Conservation (phyloP, 352 stramenopile genomes). For the Phytophthora aleatoria region DNA sequence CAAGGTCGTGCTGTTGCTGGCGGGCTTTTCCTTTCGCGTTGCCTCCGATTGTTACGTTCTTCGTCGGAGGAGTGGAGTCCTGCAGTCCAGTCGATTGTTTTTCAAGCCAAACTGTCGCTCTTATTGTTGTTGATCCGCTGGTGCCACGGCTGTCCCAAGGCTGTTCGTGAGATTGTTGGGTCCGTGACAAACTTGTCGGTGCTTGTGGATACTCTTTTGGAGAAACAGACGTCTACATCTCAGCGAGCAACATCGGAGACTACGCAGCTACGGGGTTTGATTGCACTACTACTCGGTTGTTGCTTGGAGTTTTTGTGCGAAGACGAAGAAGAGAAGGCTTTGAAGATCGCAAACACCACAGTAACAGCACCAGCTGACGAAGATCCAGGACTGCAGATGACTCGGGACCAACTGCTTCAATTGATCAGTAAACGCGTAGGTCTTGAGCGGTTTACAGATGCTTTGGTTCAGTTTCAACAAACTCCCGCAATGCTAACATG, state of each 20-base stretch:
- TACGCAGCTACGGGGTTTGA: conserved; percentile 47
- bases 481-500: conserved; percentile 50
- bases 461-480: conserved; percentile 73
- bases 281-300: conserved; percentile 57
- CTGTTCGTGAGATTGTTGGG: conserved; percentile 58
- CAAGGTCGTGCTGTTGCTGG: conserved; percentile 58
- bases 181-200: conserved; percentile 66
- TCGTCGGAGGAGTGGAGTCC: conserved; percentile 1
- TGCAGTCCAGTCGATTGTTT: conserved; percentile 42
- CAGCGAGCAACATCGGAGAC: conserved; percentile 24
- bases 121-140: conserved; percentile 63
- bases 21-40: conserved; percentile 67
- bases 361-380: conserved; percentile 12
- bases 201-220: conserved; percentile 44
- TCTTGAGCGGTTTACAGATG: conserved; percentile 68
- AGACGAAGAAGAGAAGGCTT: conserved; percentile 32
- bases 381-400: conserved; percentile 40
- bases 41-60: conserved; percentile 46
- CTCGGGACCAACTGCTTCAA: conserved; percentile 66
- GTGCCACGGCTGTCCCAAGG: conserved; percentile 61
- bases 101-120: conserved; percentile 59
- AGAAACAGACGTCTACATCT: conserved; percentile 5
- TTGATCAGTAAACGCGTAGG: conserved; percentile 70
- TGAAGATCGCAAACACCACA: conserved; percentile 27
- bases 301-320: conserved; percentile 63